These are phyloP conservation scores for Dictyostelium capitatum DNA, from an alignment of 78 protist genomes.

Conservation along the genomic window DNA sequence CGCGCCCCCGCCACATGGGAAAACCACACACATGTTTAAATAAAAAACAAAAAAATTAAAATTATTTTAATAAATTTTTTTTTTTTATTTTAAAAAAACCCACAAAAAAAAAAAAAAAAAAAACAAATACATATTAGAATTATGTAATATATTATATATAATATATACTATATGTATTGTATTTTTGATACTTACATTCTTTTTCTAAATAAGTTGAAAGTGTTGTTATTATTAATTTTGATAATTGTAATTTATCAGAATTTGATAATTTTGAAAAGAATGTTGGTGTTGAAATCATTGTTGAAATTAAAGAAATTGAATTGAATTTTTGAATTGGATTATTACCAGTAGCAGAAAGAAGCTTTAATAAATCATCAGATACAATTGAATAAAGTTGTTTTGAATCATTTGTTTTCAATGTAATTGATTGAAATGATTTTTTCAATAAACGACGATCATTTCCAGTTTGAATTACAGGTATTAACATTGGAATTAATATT, in stretches of 20 bases:
- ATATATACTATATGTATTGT: too few species aligned
- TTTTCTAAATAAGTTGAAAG: conserved; percentile 61
- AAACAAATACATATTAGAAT: not conserved
- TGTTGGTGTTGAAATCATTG: not conserved
- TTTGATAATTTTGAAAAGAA: not conserved
- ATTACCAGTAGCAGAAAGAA: conserved; percentile 26
- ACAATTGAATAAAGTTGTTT: conserved; percentile 10
- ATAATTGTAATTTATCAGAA: conserved; percentile 16
- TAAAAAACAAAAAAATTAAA: too few species aligned
- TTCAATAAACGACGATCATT: conserved; percentile 16
- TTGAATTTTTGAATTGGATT: conserved; percentile 32
- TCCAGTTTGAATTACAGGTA: conserved; percentile 15
- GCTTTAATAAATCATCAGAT: conserved; percentile 28
- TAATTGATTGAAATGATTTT: not conserved
- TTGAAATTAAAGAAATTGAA: not conserved
- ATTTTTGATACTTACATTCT: conserved; percentile 57
- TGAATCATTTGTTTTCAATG: conserved; percentile 2
- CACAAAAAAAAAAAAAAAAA: too few species aligned
- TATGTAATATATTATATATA: too few species aligned
- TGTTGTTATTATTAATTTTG: conserved; percentile 13
- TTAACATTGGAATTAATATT: conserved; percentile 34
- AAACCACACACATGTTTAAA: too few species aligned
- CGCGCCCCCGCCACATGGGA: too few species aligned
- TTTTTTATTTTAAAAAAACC: too few species aligned
- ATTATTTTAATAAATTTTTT: too few species aligned